Base-by-base conservation (phyloP, 768 basidiomycete genomes). In the Lepiota venenata region DNA sequence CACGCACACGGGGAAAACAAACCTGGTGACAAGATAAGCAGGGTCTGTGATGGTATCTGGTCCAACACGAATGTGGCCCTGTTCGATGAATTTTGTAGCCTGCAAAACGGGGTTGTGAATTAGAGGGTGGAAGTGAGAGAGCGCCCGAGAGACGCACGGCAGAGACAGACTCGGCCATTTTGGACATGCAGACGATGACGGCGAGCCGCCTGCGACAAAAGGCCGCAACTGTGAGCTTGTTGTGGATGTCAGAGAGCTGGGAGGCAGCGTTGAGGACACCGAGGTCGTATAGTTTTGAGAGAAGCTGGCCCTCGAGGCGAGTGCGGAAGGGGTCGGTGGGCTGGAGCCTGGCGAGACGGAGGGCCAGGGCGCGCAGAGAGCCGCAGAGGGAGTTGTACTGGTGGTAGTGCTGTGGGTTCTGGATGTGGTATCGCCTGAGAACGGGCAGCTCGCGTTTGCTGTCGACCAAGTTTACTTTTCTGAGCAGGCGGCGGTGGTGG, bases 301-400 rank as follows among this genome's bases (percentile, higher is more conserved):
- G 82, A 18, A 98, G 76, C 62, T 91, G 87, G 41, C 72, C 82
- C 71, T 99, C 90, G 83, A 91, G 91, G 52, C 85, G 82, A 4
- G 84, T 58, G 16, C 96, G 82, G 69, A 91, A 91, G 2, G 93
- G 90, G 70, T 98, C 96, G 0, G 91, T 76, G 1, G 97, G 92
- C n/a, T n/a, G n/a, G 9, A 99, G 82, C 21, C 93, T 75, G 15
- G 95, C 87, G 43, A 98, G 66, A 18, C 92, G 84, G 71, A 98
- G 93, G 0, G 93, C 90, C 66, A 88, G 84, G 2, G 87, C 81
- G 42, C 94, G 83, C 41, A 98, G 73, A 2, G 88, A 82, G 37
- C 97, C 97, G 64, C 88, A 93, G 16, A 99, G 78, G 68, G 91
- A 95, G 78, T 99, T 99, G 78, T 98, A 99, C 61, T 91, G 93